Conservation (phyloP, 805 yeast genomes). For the Wickerhamomyces hampshirensis region DNA sequence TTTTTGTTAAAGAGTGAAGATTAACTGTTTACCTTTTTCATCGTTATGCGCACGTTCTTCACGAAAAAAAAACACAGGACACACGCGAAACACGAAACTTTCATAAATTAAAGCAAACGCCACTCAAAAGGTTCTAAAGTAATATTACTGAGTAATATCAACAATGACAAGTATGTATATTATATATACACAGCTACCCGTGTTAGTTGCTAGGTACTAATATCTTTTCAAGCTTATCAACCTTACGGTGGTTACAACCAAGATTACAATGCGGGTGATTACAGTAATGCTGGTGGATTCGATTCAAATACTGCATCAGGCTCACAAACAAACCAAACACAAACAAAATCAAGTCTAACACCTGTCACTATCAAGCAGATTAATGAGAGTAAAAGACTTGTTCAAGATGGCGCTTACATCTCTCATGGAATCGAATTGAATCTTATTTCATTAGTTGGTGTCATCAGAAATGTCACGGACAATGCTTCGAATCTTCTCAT, state of each 20-base stretch:
- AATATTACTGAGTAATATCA: too few species aligned
- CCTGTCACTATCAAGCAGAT: constrained; percentile 78
- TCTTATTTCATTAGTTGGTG: constrained; percentile 64
- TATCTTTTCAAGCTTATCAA: constrained; percentile 26
- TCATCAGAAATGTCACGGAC: constrained; percentile 59
- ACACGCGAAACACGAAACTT: too few species aligned
- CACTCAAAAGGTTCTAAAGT: too few species aligned
- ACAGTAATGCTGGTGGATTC: constrained; percentile 32
- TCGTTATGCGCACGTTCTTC: too few species aligned
- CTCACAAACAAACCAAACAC: constrained; percentile 25
- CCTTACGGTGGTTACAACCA: constrained; percentile 31
- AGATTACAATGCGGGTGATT: constrained; percentile 18
- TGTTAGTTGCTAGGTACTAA: too few species aligned
- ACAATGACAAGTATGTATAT: too few species aligned
- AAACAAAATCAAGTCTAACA: constrained; percentile 35
- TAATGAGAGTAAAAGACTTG: constrained; percentile 50
- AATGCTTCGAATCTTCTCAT: constrained; percentile 50
- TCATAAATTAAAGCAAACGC: too few species aligned
- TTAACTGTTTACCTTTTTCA: too few species aligned
- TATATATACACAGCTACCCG: too few species aligned
- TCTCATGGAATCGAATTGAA: constrained; percentile 56
- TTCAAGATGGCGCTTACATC: constrained; percentile 65
- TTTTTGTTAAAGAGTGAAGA: too few species aligned
- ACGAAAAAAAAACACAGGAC: too few species aligned
- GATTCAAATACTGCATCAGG: constrained; percentile 30